Evolutionary conservation across 441 rosid genomes (phyloP), one percentile per base, ranked within the genome.

Genomic region (Pelargonium fulgidum): DNA sequence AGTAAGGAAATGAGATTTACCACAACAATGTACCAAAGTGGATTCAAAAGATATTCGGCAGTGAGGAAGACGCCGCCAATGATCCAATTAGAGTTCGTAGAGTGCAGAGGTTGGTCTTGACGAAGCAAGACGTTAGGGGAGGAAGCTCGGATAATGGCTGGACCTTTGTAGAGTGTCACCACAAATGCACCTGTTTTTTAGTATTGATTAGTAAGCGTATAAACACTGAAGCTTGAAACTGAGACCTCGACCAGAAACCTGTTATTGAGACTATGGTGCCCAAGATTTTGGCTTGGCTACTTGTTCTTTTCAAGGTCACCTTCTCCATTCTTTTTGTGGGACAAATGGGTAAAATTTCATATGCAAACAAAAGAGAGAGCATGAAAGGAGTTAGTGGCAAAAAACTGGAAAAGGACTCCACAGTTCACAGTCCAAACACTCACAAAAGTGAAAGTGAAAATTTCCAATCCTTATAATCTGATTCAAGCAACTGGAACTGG

Each of bases 21-120:
- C 93, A 82, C 88, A 78, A 88, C 86, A 68, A 86, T 88, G 82
- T 88, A 83, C 93, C 93, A 88, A 20, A 88, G 71, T 11, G 93
- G 89, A 61, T 83, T 69, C 19, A 85, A 72, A 39, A 86, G 75
- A 66, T 88, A 88, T 74, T 88, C 91, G 1, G 82, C 85, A 0
- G 89, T 61, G 62, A 88, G 86, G 36, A 85, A 83, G 69, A 79
- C 50, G 0, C 88, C 93, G 4, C 93, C 93, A 63, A 86, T 45
- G 48, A 82, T 73, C 93, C 93, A 88, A 59, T 79, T 78, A 22
- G 80, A 68, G 47, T 72, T 64, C 2, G 84, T 69, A 0, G 70
- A 66, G 16, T 74, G 66, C 26, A 74, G 64, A 44, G 19, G 33
- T 14, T 11, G 69, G 26, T 61, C 26, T 9, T 45, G 50, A 45